Base-by-base conservation (phyloP, 306 rosid species). In the Fagus sylvatica region DNA sequence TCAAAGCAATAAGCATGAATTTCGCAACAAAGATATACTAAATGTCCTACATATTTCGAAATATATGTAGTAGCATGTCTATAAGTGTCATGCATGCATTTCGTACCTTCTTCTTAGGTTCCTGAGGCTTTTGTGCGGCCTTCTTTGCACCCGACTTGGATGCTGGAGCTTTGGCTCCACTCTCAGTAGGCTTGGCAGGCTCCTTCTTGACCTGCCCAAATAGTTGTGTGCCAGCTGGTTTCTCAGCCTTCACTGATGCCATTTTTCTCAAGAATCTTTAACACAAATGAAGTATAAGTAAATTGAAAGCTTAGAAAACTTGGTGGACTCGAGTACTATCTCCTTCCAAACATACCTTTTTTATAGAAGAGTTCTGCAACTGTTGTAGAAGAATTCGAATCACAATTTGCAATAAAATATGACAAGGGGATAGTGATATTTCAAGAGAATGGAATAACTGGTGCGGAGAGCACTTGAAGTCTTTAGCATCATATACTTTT, bases 51-150 rank as follows among this genome's bases (percentile, higher is more conserved):
- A 53, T 16, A 1, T 15, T 46, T 46, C 3, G 51, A 46, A 46
- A 10, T 4, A 46, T 46, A 46, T 46, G 4, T 46, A 46, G 13
- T 10, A 10, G 11, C 36, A 53, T 54, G 3, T 37, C 7, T 39
- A 34, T 8, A 4, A 15, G 11, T 19, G 3, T 12, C 37, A 37
- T 43, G 16, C 41, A 49, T 22, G 13, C 16, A 53, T 6, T 7
- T 3, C 16, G 7, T 82, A 86, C 93, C 96, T 84, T 93, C 86
- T 87, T 89, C 87, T 91, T 90, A 30, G 91, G 81, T 49, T 89
- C 96, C 42, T 78, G 88, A 28, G 88, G 76, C 82, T 84, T 93
- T 56, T 79, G 83, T 43, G 87, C 82, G 69, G 90, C 74, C 86
- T 90, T 90, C 85, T 89, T 88, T 12, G 90, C 34, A 62, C 83